Evolutionary conservation across 768 basidiomycete species (phyloP).

Genomic region (Phylloporus sp.): DNA sequence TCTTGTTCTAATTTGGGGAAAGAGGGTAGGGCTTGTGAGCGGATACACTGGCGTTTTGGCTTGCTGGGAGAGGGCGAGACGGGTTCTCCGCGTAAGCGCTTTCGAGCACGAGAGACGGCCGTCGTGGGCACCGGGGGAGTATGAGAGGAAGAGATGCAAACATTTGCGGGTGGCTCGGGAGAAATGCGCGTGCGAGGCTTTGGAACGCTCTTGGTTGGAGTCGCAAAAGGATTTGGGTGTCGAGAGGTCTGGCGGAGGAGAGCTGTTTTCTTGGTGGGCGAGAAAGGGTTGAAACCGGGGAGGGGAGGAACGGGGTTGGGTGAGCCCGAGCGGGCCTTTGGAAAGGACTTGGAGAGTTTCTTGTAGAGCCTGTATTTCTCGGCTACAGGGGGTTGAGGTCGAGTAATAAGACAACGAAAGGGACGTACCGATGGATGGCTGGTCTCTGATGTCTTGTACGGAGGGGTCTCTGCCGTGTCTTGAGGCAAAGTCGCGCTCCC

Average conservation of each 20-base stretch:
- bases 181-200: constrained; percentile 26
- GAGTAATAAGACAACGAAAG: constrained; percentile 1
- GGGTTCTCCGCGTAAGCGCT: constrained; percentile 76
- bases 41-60: constrained; percentile 62
- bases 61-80: constrained; percentile 82
- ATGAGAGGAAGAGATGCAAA: constrained; percentile 18
- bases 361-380: constrained; percentile 83
- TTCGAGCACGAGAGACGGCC: constrained; percentile 67
- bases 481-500: constrained; percentile 68
- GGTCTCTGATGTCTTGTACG: constrained; percentile 65
- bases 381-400: constrained; percentile 40
- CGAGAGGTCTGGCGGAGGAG: constrained; percentile 2
- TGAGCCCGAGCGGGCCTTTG: constrained; percentile 50
- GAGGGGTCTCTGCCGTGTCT: constrained; percentile 56
- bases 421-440: constrained; percentile 58
- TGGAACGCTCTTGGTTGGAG: constrained; percentile 37
- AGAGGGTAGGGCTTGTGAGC: constrained; percentile 38
- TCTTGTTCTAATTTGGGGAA: constrained; percentile 32
- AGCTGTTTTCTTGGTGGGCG: constrained; percentile 57
- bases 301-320: constrained; percentile 51
- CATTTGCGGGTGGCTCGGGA: constrained; percentile 38
- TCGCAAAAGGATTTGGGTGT: constrained; percentile 43
- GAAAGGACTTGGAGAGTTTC: constrained; percentile 56
- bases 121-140: constrained; percentile 26
- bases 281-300: constrained; percentile 71